Evolutionary conservation across 2,329 filamentous ascomycete genomes (phyloP), one percentile per base, ranked within the genome.

Genomic region (Xylariales sp.): DNA sequence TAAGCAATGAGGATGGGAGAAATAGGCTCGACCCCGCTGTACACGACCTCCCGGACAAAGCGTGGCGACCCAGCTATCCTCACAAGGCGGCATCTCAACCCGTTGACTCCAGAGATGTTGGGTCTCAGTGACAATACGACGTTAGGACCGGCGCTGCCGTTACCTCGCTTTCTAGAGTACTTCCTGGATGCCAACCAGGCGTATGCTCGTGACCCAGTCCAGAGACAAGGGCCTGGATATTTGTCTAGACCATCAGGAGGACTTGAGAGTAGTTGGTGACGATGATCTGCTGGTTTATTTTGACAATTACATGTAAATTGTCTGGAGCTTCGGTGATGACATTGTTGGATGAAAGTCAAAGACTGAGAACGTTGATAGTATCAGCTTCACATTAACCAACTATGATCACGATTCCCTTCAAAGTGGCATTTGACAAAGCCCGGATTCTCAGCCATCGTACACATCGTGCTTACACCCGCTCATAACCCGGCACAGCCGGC

Each of bases 221-320:
- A 14, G 9, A 32, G 15, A 14, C 29, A 11, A 15, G 15, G 15
- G 24, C 15, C 29, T 10, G 29, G 19, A n/a, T 15, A n/a, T 6
- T 31, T n/a, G 39, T 43, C 4, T 40, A 46, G 22, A 36, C 20
- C 12, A 27, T 31, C 15, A 28, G 40, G 6, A 46, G 31, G 24
- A 44, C 44, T 9, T 42, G 20, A 47, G 38, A 33, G 32, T 54
- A 7, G 43, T 51, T 6, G 53, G 55, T 18, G 57, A 60, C 24
- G 57, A 58, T 25, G 49, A 57, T 10, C 57, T 57, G 31, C 38
- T 60, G 21, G 20, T 60, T 5, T 48, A 54, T 15, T 46, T 60
- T n/a, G 45, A 52, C 20, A 41, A 52, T 16, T 47, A 53, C 6
- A 50, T 45, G 12, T 60, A 59, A 31, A 53, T 50, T 4, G 52